These are phyloP conservation scores for Russula lepida DNA, from an alignment of 768 basidiomycete genomes.

Conservation along the genomic window DNA sequence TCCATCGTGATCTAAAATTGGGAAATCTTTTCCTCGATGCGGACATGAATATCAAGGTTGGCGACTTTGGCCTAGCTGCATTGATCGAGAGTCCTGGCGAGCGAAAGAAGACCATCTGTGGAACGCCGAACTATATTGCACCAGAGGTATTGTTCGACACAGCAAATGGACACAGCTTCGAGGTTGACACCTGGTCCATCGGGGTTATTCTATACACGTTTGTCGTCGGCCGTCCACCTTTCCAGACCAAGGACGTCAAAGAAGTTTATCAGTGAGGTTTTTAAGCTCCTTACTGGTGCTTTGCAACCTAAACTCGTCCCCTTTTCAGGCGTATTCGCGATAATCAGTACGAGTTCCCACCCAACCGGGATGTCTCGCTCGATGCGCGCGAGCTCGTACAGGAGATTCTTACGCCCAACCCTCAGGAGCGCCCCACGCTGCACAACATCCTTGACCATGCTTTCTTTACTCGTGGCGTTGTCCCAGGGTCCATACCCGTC, in stretches of 20 bases:
- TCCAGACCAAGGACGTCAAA: slow-evolving; percentile 98
- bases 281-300: not conserved
- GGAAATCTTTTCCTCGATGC: slow-evolving; percentile 90
- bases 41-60: slow-evolving; percentile 93
- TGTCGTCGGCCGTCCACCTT: slow-evolving; percentile 89
- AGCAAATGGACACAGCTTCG: slow-evolving; percentile 93
- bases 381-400: slow-evolving; percentile 71
- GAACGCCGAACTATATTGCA: slow-evolving; percentile 98
- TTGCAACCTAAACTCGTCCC: not conserved
- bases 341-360: slow-evolving; percentile 88
- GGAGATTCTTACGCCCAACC: slow-evolving; percentile 79
- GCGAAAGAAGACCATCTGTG: slow-evolving; percentile 98
- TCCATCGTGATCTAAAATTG: slow-evolving; percentile 94
- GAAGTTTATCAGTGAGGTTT: slow-evolving; percentile 77
- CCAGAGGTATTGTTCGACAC: slow-evolving; percentile 96
- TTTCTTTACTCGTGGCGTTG: slow-evolving; percentile 75
- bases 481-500: slow-evolving; percentile 74
- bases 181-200: slow-evolving; percentile 97
- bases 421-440: slow-evolving; percentile 71
- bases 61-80: slow-evolving; percentile 95
- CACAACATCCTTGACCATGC: slow-evolving; percentile 76
- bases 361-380: slow-evolving; percentile 61
- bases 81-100: slow-evolving; percentile 95
- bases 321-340: slow-evolving; percentile 73
- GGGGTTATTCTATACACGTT: slow-evolving; percentile 97